A percentile compares a stretch with the other conserved stretches of the same genome.
phyloP scores from a whole-genome alignment of 1,139 yeast genomes.

The Ashbya aceris region DNA sequence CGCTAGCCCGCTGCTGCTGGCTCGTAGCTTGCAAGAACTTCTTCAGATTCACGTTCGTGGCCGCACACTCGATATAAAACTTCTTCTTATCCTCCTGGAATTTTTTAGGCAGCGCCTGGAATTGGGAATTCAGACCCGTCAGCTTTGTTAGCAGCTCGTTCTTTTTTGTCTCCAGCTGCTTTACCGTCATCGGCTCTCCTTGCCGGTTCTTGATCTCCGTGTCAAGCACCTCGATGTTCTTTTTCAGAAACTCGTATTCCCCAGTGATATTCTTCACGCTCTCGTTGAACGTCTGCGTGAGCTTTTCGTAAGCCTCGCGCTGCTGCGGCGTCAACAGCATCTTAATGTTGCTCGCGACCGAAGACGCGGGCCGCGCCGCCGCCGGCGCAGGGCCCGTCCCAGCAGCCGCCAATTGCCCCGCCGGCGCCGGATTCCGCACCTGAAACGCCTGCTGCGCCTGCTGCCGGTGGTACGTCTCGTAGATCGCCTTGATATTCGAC shows the following conservation, averaged over 20 bases:
- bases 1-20: constrained; percentile 22
- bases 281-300: constrained; percentile 28
- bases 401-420: constrained; percentile 15
- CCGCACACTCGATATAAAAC: constrained; percentile 30
- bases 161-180: constrained; percentile 25
- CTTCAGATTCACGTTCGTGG: constrained; percentile 26
- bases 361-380: constrained; percentile 4
- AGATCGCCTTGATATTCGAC: constrained; percentile 41
- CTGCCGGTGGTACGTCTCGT: constrained; percentile 25
- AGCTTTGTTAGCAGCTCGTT: constrained; percentile 22
- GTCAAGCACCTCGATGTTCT: constrained; percentile 24
- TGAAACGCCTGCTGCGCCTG: constrained; percentile 17
- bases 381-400: neutral
- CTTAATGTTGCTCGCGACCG: constrained; percentile 14
- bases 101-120: constrained; percentile 22
- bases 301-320: constrained; percentile 25
- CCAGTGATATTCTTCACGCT: constrained; percentile 26
- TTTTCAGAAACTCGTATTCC: constrained; percentile 25
- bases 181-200: constrained; percentile 20
- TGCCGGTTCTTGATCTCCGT: constrained; percentile 24
- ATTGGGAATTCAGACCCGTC: constrained; percentile 20
- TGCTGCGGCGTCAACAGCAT: constrained; percentile 27
- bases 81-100: constrained; percentile 25
- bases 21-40: constrained; percentile 23
- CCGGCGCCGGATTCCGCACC: neutral